Percentiles rank a stretch among this genome's conserved stretches.
These are phyloP conservation scores for Kappamyces sp. DNA, from an alignment of 192 early-diverging fungal genomes.

Conservation along the genomic window DNA sequence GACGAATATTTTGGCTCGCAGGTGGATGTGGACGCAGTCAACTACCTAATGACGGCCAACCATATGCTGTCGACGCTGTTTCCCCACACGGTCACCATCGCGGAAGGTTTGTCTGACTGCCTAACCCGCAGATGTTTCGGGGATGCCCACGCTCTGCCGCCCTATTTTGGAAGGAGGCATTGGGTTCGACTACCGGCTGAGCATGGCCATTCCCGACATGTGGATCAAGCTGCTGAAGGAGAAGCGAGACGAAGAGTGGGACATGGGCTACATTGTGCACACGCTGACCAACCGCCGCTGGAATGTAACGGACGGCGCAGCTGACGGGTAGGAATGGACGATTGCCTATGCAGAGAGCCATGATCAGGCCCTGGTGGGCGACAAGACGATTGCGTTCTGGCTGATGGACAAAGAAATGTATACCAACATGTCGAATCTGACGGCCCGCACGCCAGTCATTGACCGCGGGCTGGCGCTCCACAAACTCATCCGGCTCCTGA, in stretches of 20 bases:
- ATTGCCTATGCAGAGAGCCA: conserved; percentile 96
- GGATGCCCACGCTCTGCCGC: conserved; percentile 95
- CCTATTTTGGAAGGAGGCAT: conserved; percentile 83
- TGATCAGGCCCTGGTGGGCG: conserved; percentile 96
- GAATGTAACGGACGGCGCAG: conserved; percentile 40
- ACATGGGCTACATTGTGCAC: conserved; percentile 77
- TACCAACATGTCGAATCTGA: conserved; percentile 81
- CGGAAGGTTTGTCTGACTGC: conserved; percentile 62
- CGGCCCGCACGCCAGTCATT: conserved; percentile 77
- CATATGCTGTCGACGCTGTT: conserved; percentile 76
- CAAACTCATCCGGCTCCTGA: conserved; percentile 92
- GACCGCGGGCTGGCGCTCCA: conserved; percentile 92
- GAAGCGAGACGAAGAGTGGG: conserved; percentile 84
- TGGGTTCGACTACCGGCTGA: conserved; percentile 94
- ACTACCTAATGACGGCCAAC: conserved; percentile 90
- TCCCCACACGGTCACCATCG: conserved; percentile 77
- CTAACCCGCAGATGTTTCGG: conserved; percentile 76
- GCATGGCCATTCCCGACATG: conserved; percentile 97
- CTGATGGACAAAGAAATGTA: conserved; percentile 99
- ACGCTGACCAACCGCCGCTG: conserved; percentile 88
- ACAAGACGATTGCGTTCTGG: conserved; percentile 99
- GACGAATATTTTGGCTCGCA: conserved; percentile 84
- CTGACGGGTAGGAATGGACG: conserved; percentile 70
- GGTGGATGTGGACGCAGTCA: conserved; percentile 78
- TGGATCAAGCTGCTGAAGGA: conserved; percentile 99